Conservation (phyloP, 441 rosid species). For the California macrophylla region DNA sequence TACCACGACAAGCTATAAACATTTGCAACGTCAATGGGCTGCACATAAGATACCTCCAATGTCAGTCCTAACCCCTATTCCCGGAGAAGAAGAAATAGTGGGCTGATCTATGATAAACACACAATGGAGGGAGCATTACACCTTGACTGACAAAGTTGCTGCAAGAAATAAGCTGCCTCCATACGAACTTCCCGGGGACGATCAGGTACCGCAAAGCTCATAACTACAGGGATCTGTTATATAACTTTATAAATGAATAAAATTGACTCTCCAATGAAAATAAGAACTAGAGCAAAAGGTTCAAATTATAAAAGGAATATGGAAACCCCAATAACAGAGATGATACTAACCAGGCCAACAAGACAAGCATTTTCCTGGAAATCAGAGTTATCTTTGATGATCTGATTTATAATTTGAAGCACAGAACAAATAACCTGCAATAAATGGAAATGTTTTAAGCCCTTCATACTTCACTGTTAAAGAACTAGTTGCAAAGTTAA, state of each 20-base stretch:
- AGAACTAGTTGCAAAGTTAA: slow-evolving; percentile 3
- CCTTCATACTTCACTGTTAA: slow-evolving; percentile 18
- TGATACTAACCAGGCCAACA: slow-evolving; percentile 69
- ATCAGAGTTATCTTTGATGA: slow-evolving; percentile 70
- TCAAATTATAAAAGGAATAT: background rate
- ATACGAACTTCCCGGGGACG: slow-evolving; percentile 79
- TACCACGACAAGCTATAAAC: slow-evolving; percentile 94
- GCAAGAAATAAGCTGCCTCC: slow-evolving; percentile 89
- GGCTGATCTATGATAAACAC: slow-evolving; percentile 8
- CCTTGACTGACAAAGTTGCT: slow-evolving; percentile 98
- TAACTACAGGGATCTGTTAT: slow-evolving; percentile 77
- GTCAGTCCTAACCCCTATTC: slow-evolving; percentile 23
- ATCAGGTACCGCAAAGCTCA: slow-evolving; percentile 66
- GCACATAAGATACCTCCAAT: slow-evolving; percentile 25
- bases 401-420: slow-evolving; percentile 84
- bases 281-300: background rate
- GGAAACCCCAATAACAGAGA: background rate
- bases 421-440: slow-evolving; percentile 75
- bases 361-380: slow-evolving; percentile 98
- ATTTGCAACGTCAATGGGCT: slow-evolving; percentile 93
- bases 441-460: slow-evolving; percentile 9
- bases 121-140: slow-evolving; percentile 22
- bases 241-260: slow-evolving; percentile 24
- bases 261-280: slow-evolving; percentile 10
- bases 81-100: slow-evolving; percentile 4